Evolutionary conservation across 192 early-diverging fungal genomes (phyloP), one percentile per base, ranked within the genome.

Genomic region (Linnemannia hyalina): DNA sequence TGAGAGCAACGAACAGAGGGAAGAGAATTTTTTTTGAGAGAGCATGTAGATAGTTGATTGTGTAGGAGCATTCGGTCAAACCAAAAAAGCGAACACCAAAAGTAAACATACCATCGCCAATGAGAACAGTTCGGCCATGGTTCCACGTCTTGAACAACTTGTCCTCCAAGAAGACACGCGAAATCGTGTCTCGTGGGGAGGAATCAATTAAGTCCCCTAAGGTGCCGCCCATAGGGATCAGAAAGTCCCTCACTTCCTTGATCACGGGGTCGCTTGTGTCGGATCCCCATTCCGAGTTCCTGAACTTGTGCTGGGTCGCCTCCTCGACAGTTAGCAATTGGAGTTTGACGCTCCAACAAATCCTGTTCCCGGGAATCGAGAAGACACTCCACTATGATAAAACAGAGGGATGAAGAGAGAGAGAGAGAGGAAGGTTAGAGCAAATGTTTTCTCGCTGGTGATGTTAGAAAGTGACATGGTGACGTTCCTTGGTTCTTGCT

Each of bases 141-240:
- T 63, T 2, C 75, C 75, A 76, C 4, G 75, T 76, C 5, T 76
- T 63, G 46, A 76, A 68, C 57, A 76, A 10, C 38, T 76, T 76
- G 1, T 76, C 60, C 42, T 76, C 75, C 40, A 63, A 68, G 10
- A 44, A 68, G 22, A 68, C 60, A 26, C 63, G 40, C 8, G 75
- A 76, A 36, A 76, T 76, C 8, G 10, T 41, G 1, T 71, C 70
- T 41, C 38, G 32, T 0, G 70, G 70, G 36, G 70, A 36, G 38
- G 11, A 13, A 40, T 35, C 38, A 22, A 71, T 71, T 3, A 71
- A 20, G 8, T 71, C 41, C 18, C 70, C 70, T 18, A 71, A 20
- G 26, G 10, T 38, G 52, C 52, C 22, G 4, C 75, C 52, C 6
- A 55, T 22, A 9, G 75, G 60, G 11, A 68, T 35, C 1, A 16